Evolutionary conservation across 805 yeast genomes (phyloP).

Genomic region (Candida verbasci): DNA sequence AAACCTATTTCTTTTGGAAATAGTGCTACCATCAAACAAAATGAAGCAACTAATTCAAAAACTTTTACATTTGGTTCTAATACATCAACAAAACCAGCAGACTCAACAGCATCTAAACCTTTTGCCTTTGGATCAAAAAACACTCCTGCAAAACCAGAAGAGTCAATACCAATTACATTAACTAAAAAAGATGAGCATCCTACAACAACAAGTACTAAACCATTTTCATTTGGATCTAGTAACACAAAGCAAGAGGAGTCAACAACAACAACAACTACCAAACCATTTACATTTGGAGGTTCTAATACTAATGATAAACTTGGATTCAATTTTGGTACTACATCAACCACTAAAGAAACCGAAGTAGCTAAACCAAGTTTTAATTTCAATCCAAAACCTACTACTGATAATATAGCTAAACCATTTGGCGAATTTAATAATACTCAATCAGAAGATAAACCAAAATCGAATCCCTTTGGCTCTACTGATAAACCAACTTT

Average conservation of each 20-base stretch:
- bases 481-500: conserved; percentile 8
- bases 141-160: background rate
- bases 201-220: background rate
- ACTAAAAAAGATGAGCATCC: background rate
- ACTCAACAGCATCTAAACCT: conserved; percentile 4
- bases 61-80: conserved; percentile 1
- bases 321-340: conserved; percentile 18
- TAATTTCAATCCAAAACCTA: background rate
- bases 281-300: conserved; percentile 14
- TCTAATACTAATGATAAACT: conserved; percentile 18
- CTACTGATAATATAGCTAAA: background rate
- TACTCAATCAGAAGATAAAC: too few relatives aligned
- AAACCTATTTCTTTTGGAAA: conserved; percentile 21
- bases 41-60: background rate
- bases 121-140: conserved; percentile 6
- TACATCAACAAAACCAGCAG: background rate
- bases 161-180: background rate
- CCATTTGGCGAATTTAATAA: background rate
- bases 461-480: background rate
- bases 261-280: conserved; percentile 1
- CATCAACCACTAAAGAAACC: background rate
- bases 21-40: conserved; percentile 1
- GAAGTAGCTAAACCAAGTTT: background rate
- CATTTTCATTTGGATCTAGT: conserved; percentile 2
- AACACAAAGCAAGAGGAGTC: conserved; percentile 1